Evolutionary conservation across 1,284 basidiomycete genomes (phyloP).

Genomic region (Bothia castanella): DNA sequence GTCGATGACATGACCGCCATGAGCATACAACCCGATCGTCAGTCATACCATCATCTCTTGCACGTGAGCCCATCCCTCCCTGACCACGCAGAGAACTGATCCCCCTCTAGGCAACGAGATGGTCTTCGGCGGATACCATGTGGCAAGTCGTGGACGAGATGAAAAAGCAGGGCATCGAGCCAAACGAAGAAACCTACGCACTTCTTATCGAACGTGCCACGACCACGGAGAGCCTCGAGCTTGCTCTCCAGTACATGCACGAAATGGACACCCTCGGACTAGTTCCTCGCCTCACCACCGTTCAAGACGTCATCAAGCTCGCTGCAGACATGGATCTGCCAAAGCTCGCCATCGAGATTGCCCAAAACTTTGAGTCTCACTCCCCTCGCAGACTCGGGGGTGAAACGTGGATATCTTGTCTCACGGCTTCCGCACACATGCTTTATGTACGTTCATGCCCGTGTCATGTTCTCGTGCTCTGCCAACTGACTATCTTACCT

Average conservation of each 20-base stretch:
- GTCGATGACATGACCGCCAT: constrained; percentile 66
- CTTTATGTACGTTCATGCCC: constrained; percentile 53
- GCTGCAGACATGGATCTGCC: constrained; percentile 50
- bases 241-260: constrained; percentile 53
- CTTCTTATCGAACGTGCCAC: constrained; percentile 49
- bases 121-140: constrained; percentile 28
- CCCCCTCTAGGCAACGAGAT: constrained; percentile 35
- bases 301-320: constrained; percentile 46
- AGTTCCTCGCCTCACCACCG: constrained; percentile 46
- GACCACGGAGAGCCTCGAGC: constrained; percentile 53
- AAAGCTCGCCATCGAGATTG: constrained; percentile 66
- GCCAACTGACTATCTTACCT: constrained; percentile 3
- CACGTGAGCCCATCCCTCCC: constrained; percentile 39
- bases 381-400: constrained; percentile 51
- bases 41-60: constrained; percentile 64
- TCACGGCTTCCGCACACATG: constrained; percentile 52
- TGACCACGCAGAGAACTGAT: constrained; percentile 5
- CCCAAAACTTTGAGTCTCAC: constrained; percentile 51
- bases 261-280: constrained; percentile 47
- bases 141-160: constrained; percentile 43
- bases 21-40: constrained; percentile 52
- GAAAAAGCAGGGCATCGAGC: constrained; percentile 45
- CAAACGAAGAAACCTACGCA: constrained; percentile 52
- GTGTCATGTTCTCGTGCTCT: not conserved
- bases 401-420: constrained; percentile 56